phyloP scores from a whole-genome alignment of 805 yeast species.

The Saccharomycopsis fodiens region DNA sequence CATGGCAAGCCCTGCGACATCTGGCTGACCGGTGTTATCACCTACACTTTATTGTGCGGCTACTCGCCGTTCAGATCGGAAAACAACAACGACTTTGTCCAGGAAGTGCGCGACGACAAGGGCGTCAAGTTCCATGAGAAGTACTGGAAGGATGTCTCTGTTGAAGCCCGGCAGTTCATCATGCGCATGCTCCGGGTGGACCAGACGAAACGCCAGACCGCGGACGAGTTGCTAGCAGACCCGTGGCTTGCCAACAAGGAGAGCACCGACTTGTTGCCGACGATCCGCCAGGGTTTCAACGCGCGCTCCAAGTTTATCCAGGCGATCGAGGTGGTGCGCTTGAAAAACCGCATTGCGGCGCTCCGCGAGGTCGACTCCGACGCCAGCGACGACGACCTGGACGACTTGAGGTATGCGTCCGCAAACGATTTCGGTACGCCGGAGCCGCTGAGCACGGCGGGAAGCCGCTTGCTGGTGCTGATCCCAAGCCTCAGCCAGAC shows the following conservation, averaged over 20 bases:
- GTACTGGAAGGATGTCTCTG: constrained; percentile 78
- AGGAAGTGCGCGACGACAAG: constrained; percentile 63
- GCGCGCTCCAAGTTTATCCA: constrained; percentile 79
- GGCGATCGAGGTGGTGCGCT: constrained; percentile 77
- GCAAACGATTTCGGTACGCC: constrained; percentile 7
- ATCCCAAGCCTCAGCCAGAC: constrained; percentile 18
- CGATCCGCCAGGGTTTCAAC: constrained; percentile 70
- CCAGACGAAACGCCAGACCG: constrained; percentile 64
- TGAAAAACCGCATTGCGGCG: constrained; percentile 70
- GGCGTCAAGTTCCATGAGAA: constrained; percentile 76
- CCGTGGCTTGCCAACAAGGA: constrained; percentile 63
- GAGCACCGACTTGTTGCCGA: constrained; percentile 66
- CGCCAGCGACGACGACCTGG: constrained; percentile 24
- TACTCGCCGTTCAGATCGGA: constrained; percentile 89
- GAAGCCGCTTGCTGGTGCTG: constrained; percentile 2
- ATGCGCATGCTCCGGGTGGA: constrained; percentile 59
- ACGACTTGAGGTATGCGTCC: constrained; percentile 10
- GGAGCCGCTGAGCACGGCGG: neutral
- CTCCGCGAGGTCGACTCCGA: constrained; percentile 43
- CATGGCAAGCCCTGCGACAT: constrained; percentile 95
- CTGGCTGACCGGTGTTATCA: constrained; percentile 92
- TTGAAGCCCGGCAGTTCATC: constrained; percentile 76
- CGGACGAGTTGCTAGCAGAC: constrained; percentile 54
- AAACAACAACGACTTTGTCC: constrained; percentile 68
- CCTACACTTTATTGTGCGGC: constrained; percentile 86